Base-by-base conservation (phyloP, 2,329 filamentous ascomycete genomes). In the Gremmenia infestans region DNA sequence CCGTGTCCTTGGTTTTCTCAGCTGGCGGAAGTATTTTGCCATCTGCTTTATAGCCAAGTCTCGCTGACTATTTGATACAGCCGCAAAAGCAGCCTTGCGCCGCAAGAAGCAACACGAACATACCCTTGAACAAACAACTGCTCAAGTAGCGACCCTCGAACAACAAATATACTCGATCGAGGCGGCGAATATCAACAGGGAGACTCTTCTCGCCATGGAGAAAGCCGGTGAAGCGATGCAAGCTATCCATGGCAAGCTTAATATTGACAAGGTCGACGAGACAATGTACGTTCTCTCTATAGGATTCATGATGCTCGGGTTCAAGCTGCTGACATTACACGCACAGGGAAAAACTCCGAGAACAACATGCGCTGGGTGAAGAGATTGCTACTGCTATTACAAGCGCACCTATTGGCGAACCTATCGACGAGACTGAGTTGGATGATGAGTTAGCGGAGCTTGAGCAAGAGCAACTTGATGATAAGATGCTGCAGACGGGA, bases 121-220 rank as follows among this genome's bases (percentile, higher is more conserved):
- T 73, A 90, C 89, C 55, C 83, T 97, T 57, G 91, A 96, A 64
- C 92, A 97, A 75, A 97, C 93, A 1, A 81, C 84, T 57, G 84
- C 88, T 35, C 93, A 97, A 75, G 95, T 97, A 69, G 84, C 86
- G 67, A 96, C 94, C 22, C 80, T 99, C 46, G 94, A 99, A 73
- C 88, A 92, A 70, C 91, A 99, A 73, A 95, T 97, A 70, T 94
- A 94, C 73, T 87, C 89, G 58, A 97, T 99, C 77, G 94, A 99
- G 75, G 91, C 92, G 48, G 94, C 94, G 60, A 99, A 97, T 72
- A 97, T 99, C 78, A 99, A 99, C 80, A 87, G 93, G 75, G 92
- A 97, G 79, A 99, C 94, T 12, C 79, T 97, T 62, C 83, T 87
- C 64, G 93, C 92, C 7, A 97, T 99, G 91, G 87, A 96, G 82